A percentile compares a stretch with the other conserved stretches of the same genome.
These are phyloP conservation scores for Ceratocystis smalleyi DNA, from an alignment of 2,329 filamentous ascomycete genomes.

Conservation along the genomic window DNA sequence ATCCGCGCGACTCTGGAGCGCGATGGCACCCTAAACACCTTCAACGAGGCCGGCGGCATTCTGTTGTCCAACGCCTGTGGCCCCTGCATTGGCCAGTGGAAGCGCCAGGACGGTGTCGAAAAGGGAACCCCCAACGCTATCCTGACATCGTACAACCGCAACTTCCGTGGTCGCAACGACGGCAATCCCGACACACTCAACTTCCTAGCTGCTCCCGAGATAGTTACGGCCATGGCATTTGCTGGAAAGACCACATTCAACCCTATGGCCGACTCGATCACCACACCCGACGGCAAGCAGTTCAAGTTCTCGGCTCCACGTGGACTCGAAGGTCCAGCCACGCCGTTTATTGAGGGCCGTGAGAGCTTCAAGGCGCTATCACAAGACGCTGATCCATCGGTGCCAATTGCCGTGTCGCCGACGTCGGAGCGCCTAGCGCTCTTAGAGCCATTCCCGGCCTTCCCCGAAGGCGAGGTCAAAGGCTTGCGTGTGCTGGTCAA, in stretches of 20 bases:
- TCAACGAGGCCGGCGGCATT: conserved; percentile 71
- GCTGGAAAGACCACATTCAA: conserved; percentile 90
- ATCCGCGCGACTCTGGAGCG: conserved; percentile 87
- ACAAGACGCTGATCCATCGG: conserved; percentile 53
- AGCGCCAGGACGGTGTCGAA: conserved; percentile 65
- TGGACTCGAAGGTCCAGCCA: conserved; percentile 47
- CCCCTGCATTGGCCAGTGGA: conserved; percentile 91
- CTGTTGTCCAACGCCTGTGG: conserved; percentile 92
- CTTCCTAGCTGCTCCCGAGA: conserved; percentile 90
- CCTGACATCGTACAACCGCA: conserved; percentile 93
- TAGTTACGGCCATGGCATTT: conserved; percentile 93
- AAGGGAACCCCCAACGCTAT: conserved; percentile 90
- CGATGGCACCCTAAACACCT: conserved; percentile 72
- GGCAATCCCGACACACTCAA: conserved; percentile 97
- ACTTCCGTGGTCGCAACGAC: conserved; percentile 93
- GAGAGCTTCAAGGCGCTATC: conserved; percentile 57
- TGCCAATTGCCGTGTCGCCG: conserved; percentile 64
- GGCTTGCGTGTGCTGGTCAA: conserved; percentile 83
- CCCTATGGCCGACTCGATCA: conserved; percentile 73
- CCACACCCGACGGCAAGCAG: conserved; percentile 59
- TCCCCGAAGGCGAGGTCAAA: conserved; percentile 59
- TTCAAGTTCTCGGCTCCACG: conserved; percentile 76
- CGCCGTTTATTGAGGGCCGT: conserved; percentile 64
- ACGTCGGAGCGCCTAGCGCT: conserved; percentile 81
- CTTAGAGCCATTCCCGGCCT: conserved; percentile 76